phyloP scores from a whole-genome alignment of 2,329 filamentous ascomycete species.

The Onygenales sp. region DNA sequence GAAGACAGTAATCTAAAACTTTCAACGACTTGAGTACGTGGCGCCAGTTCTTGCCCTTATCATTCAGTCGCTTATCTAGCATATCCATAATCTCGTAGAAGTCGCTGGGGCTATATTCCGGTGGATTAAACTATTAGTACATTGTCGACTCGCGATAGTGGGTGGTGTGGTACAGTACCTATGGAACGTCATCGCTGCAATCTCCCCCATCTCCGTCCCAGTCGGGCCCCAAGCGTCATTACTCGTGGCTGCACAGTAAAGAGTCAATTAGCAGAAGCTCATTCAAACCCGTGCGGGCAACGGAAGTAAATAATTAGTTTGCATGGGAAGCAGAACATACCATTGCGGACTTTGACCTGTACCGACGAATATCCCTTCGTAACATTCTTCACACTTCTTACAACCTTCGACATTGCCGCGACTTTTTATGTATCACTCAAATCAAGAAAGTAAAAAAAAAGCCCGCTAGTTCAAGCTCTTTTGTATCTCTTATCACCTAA shows the following conservation, averaged over 20 bases:
- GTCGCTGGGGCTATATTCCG: conserved; percentile 63
- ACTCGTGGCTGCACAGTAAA: conserved; percentile 63
- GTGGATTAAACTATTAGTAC: neutral
- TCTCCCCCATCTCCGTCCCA: conserved; percentile 97
- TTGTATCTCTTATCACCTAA: neutral
- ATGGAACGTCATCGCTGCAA: conserved; percentile 95
- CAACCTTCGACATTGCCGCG: conserved; percentile 78
- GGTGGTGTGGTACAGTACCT: conserved; percentile 52
- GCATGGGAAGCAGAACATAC: conserved; percentile 40
- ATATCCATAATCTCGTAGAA: conserved; percentile 99
- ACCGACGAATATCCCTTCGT: conserved; percentile 96
- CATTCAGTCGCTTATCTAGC: conserved; percentile 95
- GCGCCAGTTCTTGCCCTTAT: conserved; percentile 99
- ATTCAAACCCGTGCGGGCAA: neutral
- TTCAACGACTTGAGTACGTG: conserved; percentile 97
- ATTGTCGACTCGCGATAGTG: neutral
- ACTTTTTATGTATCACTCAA: neutral
- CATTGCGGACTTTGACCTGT: conserved; percentile 97
- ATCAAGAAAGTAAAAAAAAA: neutral
- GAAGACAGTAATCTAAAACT: conserved; percentile 93
- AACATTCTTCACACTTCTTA: conserved; percentile 97
- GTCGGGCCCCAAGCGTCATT: conserved; percentile 98
- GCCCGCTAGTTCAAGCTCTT: neutral
- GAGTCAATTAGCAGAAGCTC: neutral
- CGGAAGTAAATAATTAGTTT: neutral